Evolutionary conservation across 176 grass and related monocot species (phyloP).

Genomic region (Oryza glaberrima): DNA sequence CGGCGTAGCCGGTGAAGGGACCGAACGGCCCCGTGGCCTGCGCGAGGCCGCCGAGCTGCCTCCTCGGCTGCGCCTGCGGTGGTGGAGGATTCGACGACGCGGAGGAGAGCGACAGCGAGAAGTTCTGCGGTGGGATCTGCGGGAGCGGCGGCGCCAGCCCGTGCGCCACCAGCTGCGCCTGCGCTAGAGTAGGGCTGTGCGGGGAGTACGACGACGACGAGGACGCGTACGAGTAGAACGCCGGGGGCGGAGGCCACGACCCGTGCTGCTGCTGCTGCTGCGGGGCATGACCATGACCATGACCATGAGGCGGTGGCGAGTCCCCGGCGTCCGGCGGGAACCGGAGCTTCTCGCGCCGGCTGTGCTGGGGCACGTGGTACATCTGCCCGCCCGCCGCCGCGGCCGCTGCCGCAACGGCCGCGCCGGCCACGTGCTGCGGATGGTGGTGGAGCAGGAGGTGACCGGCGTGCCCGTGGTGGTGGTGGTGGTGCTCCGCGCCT

Average conservation of each 20-base stretch:
- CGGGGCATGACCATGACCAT: neutral
- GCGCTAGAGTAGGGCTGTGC: conserved; percentile 50
- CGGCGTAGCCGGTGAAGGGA: conserved; percentile 84
- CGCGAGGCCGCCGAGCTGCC: conserved; percentile 4
- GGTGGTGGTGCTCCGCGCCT: conserved; percentile 40
- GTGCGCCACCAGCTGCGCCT: conserved; percentile 45
- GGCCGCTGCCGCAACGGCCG: neutral
- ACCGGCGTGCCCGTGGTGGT: conserved; percentile 13
- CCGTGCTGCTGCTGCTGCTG: conserved; percentile 14
- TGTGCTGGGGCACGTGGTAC: conserved; percentile 94
- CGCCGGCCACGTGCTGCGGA: conserved; percentile 41
- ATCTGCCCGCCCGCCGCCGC: conserved; percentile 46
- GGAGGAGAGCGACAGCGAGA: conserved; percentile 68
- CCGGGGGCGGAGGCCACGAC: conserved; percentile 28
- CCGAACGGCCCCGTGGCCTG: conserved; percentile 45
- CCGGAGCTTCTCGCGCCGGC: conserved; percentile 95
- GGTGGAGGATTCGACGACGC: conserved; percentile 46
- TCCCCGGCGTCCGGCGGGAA: conserved; percentile 61
- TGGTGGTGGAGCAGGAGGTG: conserved; percentile 67
- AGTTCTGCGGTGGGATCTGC: conserved; percentile 67
- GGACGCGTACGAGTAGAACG: conserved; percentile 58
- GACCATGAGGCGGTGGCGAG: conserved; percentile 3
- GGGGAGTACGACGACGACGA: conserved; percentile 63
- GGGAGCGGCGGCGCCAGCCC: conserved; percentile 20
- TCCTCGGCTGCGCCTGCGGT: neutral